phyloP scores from a whole-genome alignment of 1,284 basidiomycete species.

The Trametes pubescens region DNA sequence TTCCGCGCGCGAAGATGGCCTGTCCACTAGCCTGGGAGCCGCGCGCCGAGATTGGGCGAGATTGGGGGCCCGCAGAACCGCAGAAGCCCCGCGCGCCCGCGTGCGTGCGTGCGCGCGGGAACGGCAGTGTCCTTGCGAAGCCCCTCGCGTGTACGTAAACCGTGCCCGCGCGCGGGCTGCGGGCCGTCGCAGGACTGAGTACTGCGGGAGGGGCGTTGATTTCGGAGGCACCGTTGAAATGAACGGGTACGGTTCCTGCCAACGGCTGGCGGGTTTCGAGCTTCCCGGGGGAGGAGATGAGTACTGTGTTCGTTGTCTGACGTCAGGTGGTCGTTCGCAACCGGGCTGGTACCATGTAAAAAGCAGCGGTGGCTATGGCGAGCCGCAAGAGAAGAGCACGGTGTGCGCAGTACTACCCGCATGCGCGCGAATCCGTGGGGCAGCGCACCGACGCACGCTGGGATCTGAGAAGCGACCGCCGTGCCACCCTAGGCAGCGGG shows the following conservation, averaged over 20 bases:
- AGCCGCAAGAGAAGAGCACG: neutral
- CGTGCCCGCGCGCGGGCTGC: neutral
- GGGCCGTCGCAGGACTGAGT: neutral
- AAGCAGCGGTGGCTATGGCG: no score
- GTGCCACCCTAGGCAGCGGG: neutral
- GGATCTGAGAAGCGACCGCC: neutral
- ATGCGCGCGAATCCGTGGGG: neutral
- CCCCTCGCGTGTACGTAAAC: slow-evolving; percentile 5
- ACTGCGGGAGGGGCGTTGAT: no score
- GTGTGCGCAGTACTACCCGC: neutral
- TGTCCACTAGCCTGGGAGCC: slow-evolving; percentile 4
- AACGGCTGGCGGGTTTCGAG: no score
- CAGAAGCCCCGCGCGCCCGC: slow-evolving; percentile 3
- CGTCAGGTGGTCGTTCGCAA: no score
- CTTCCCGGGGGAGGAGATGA: no score
- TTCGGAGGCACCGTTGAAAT: no score
- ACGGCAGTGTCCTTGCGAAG: neutral
- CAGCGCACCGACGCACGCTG: neutral
- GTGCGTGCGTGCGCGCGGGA: neutral
- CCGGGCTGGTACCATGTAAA: no score
- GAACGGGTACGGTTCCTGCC: no score
- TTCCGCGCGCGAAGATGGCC: slow-evolving; percentile 20
- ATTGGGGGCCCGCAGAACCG: slow-evolving; percentile 1
- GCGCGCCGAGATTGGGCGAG: slow-evolving; percentile 3
- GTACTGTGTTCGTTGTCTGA: no score